Evolutionary conservation across 441 rosid genomes (phyloP).

Genomic region (Monsonia emarginata): DNA sequence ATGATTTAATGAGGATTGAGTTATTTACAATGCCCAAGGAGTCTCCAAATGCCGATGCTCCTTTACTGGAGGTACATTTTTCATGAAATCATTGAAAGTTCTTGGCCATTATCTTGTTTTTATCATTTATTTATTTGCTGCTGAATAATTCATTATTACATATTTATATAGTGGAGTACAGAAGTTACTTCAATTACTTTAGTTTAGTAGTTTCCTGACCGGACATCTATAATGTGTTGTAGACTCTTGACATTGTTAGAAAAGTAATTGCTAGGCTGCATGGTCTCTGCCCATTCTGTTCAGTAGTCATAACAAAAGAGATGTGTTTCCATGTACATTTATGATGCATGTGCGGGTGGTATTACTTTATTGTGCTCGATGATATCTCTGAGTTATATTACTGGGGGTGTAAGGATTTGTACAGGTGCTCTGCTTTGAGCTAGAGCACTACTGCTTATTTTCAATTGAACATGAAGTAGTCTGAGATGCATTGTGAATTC

Average conservation of each 20-base stretch:
- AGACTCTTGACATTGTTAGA: background rate
- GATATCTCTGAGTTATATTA: background rate
- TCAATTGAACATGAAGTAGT: no score
- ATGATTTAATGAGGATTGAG: conserved; percentile 52
- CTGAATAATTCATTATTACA: no score
- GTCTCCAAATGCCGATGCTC: conserved; percentile 39
- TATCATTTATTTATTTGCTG: background rate
- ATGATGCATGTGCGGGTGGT: background rate
- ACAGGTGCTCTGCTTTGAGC: no score
- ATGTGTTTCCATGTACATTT: background rate
- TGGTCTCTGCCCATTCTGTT: background rate
- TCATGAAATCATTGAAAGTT: background rate
- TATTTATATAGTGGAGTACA: no score
- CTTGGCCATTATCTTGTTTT: no score
- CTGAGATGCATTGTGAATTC: background rate
- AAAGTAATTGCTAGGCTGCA: background rate
- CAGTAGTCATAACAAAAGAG: background rate
- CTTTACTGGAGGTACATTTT: conserved; percentile 56
- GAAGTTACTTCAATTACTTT: no score
- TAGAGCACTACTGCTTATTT: no score
- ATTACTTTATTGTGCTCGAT: background rate
- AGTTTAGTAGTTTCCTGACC: background rate
- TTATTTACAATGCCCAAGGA: conserved; percentile 35
- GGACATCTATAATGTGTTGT: background rate
- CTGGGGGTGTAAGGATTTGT: no score